A percentile compares a stretch with the other conserved stretches of the same genome.
phyloP scores from a whole-genome alignment of 2,329 filamentous ascomycete species.

The Xylariaceae sp. region DNA sequence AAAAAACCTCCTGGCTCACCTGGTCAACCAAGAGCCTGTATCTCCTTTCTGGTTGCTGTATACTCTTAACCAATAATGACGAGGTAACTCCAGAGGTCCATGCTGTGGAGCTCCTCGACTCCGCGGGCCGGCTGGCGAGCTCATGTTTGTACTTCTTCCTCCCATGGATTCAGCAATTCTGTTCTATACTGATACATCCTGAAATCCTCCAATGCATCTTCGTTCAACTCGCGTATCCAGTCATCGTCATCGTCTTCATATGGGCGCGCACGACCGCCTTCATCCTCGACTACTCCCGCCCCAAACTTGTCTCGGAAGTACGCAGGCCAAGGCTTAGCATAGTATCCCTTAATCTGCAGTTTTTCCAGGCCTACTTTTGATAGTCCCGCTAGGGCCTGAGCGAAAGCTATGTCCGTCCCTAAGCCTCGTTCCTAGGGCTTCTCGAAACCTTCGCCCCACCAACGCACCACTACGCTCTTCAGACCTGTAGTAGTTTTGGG shows the following conservation, averaged over 20 bases:
- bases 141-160: too few relatives aligned
- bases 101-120: too few relatives aligned
- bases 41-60: too few relatives aligned
- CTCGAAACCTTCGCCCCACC: background rate
- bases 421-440: background rate
- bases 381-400: background rate
- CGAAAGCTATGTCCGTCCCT: background rate
- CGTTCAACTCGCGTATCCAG: background rate
- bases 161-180: conserved; percentile 2
- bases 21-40: too few relatives aligned
- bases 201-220: background rate
- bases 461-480: background rate
- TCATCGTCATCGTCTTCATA: background rate
- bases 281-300: background rate
- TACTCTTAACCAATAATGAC: too few relatives aligned
- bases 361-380: background rate
- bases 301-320: conserved; percentile 5
- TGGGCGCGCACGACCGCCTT: background rate
- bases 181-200: background rate
- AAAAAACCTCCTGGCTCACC: too few relatives aligned
- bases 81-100: too few relatives aligned
- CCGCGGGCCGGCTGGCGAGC: too few relatives aligned
- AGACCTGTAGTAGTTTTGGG: background rate
- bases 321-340: conserved; percentile 2
- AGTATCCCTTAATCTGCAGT: conserved; percentile 1